Evolutionary conservation across 345 rosid species (phyloP).

Genomic region (Salix koriyanagi): DNA sequence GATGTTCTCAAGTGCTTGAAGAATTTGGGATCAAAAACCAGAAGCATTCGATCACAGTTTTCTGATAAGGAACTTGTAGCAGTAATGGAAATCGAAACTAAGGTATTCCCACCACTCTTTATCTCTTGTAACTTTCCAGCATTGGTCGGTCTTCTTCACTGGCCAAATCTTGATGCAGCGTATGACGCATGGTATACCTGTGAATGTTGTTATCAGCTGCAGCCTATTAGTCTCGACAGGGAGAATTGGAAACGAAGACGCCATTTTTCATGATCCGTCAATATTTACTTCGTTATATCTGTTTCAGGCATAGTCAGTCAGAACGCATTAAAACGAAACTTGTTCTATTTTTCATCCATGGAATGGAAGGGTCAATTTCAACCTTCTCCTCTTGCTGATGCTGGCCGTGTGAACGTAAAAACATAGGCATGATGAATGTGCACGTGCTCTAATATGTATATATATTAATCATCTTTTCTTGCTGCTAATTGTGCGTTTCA

Average conservation of each 20-base stretch:
- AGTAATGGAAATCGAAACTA: slow-evolving; percentile 34
- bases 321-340: background rate
- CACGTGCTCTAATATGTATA: background rate
- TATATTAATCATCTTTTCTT: background rate
- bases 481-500: background rate
- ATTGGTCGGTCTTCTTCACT: too few relatives aligned
- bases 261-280: background rate
- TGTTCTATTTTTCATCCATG: background rate
- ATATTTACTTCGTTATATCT: background rate
- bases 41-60: slow-evolving; percentile 33
- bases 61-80: slow-evolving; percentile 35
- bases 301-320: background rate
- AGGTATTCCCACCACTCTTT: slow-evolving; percentile 21
- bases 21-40: slow-evolving; percentile 30
- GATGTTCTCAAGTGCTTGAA: slow-evolving; percentile 51
- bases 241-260: background rate
- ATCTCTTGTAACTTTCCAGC: background rate
- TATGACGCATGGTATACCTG: background rate
- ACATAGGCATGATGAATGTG: background rate
- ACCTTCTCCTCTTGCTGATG: background rate
- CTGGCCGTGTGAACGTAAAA: background rate
- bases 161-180: background rate
- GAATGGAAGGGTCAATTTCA: background rate
- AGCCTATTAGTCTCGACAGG: too few relatives aligned
- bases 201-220: background rate